Base-by-base conservation (phyloP, 495 filamentous ascomycete species). In the Oleoguttula mirabilis region DNA sequence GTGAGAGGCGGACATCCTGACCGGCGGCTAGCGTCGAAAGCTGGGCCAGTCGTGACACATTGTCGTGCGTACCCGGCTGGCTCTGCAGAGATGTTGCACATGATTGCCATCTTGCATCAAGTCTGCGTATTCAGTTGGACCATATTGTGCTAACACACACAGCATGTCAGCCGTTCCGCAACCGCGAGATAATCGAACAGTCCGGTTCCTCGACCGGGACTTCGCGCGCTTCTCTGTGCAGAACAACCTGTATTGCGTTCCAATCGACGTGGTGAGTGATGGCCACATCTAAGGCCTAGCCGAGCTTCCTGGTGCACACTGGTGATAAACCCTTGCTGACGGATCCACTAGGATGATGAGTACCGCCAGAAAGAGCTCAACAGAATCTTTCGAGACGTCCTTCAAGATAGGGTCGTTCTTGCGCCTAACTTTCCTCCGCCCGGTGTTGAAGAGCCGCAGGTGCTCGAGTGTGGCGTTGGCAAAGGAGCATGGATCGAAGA, bases 321-420 rank as follows among this genome's bases (percentile, higher is more conserved):
- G 11, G 6, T 15, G n/a, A n/a, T n/a, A n/a, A n/a, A n/a, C n/a
- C n/a, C n/a, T n/a, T n/a, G n/a, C n/a, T n/a, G n/a, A n/a, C n/a
- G n/a, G n/a, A n/a, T n/a, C n/a, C n/a, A n/a, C 17, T 48, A 96
- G 88, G 79, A 80, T 51, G 88, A 95, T 64, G 73, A 78, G 45
- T 76, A 88, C 33, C 73, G 85, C 36, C 70, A 90, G 24, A 69
- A 80, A 30, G 63, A 70, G 20, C 75, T 87, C 58, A 75, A 94
- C 55, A 61, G 62, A 21, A 66, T 94, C 11, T 71, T 94, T 48
- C 73, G 73, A 45, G 68, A 67, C 48, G 63, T 87, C 43, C 92
- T 92, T 58, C 79, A 88, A 27, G 68, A 71, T 42, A 70, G 79
- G 52, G 69, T 88, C 17, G 79, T 93, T 49, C 90, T 94, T 55